Conservation (phyloP, 495 filamentous ascomycete genomes). For the Talaromyces wortmannii region DNA sequence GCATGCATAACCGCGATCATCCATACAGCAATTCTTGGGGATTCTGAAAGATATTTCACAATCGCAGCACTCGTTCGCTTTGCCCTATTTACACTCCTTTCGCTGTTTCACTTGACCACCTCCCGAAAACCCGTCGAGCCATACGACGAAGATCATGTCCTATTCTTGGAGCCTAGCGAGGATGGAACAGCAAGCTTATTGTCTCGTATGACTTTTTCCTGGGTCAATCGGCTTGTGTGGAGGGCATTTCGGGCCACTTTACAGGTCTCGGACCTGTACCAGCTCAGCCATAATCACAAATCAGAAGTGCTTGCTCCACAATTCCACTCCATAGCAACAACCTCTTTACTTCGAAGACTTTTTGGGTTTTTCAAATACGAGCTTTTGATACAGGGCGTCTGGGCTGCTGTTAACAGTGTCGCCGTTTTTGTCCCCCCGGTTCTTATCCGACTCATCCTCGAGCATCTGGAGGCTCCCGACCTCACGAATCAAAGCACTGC, state of each 20-base stretch:
- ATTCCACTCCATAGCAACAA: neutral
- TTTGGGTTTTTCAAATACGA: neutral
- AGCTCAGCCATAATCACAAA: neutral
- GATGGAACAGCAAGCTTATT: neutral
- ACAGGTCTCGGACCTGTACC: neutral
- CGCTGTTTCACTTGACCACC: neutral
- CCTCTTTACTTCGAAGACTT: neutral
- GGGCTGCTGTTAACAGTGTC: neutral
- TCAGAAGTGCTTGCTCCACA: neutral
- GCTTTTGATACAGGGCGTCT: neutral
- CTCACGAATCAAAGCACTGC: neutral
- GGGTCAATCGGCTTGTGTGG: neutral
- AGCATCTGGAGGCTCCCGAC: neutral
- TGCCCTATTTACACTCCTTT: neutral
- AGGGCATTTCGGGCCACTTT: neutral
- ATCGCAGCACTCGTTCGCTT: neutral
- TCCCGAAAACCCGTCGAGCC: neutral
- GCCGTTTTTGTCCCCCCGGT: neutral
- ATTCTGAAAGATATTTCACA: neutral
- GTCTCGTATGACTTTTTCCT: neutral
- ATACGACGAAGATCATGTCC: too few species aligned
- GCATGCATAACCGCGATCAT: neutral
- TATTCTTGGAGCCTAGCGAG: neutral
- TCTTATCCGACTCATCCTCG: neutral
- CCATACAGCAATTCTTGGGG: neutral